Evolutionary conservation across 2,329 filamentous ascomycete genomes (phyloP).

Genomic region (Ascosphaera apis): DNA sequence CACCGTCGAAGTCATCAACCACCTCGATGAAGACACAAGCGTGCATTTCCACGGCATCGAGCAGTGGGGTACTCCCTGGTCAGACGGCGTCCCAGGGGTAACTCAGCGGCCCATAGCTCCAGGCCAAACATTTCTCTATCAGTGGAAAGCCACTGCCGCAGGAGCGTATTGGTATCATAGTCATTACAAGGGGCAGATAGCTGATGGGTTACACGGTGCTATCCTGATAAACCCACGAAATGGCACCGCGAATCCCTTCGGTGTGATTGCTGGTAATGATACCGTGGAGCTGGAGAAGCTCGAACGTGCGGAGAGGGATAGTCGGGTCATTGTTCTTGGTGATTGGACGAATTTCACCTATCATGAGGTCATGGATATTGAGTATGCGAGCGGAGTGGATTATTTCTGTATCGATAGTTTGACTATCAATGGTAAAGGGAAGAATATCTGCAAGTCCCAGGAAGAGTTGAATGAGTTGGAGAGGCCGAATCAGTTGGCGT

Average conservation of each 20-base stretch:
- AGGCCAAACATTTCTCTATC: constrained; percentile 11
- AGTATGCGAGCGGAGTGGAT: constrained; percentile 10
- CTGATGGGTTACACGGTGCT: constrained; percentile 32
- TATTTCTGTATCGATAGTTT: constrained; percentile 35
- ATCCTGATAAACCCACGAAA: constrained; percentile 22
- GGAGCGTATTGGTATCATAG: constrained; percentile 17
- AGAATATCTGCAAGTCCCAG: constrained; percentile 27
- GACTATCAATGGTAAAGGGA: constrained; percentile 36
- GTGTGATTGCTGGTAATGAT: constrained; percentile 21
- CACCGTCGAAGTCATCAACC: constrained; percentile 6
- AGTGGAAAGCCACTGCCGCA: constrained; percentile 14
- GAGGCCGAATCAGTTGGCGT: constrained; percentile 7
- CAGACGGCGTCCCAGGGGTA: constrained; percentile 7
- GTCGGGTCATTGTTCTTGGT: constrained; percentile 24
- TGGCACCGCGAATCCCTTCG: constrained; percentile 21
- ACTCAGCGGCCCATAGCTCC: constrained; percentile 8
- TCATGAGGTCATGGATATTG: constrained; percentile 11
- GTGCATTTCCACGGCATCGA: constrained; percentile 17
- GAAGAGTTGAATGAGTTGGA: constrained; percentile 18
- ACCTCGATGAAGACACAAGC: constrained; percentile 5
- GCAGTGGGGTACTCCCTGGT: constrained; percentile 7
- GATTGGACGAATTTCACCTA: constrained; percentile 32
- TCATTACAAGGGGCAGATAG: constrained; percentile 26
- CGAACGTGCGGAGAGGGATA: constrained; percentile 21
- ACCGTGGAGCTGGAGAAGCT: constrained; percentile 17